Base-by-base conservation (phyloP, 2,329 filamentous ascomycete genomes). In the Fonsecaea erecta region DNA sequence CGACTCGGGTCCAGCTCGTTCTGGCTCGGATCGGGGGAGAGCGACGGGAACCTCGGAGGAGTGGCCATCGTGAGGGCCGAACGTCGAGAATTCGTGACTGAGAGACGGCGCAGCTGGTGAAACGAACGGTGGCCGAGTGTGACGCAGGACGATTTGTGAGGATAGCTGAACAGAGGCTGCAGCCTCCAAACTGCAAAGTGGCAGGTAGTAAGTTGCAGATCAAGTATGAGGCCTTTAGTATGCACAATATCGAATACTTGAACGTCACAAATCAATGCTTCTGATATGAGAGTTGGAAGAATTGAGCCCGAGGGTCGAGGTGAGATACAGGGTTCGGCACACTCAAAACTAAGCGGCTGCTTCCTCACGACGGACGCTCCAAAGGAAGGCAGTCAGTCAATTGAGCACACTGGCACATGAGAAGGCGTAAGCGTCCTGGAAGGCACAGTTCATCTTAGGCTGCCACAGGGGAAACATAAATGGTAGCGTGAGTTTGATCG, bases 191-290 rank as follows among this genome's bases (percentile, higher is more conserved):
- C 43, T n/a, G 43, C 9, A 40, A 48, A 48, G 43, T 48, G 43
- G 43, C 18, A 21, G 43, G 43, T 21, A 48, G 18, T 18, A 48
- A 48, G 43, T 24, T 48, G 43, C 43, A 21, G 14, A 24, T 11
- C 18, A 48, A 24, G 18, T 48, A 35, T 28, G 52, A 54, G 24
- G 12, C 52, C 16, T 32, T 14, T 54, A 54, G n/a, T 32, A 32
- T 32, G 28, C 28, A 54, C 52, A 32, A 54, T 54, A 35, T 54
- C 32, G 18, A 48, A 48, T 48, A 48, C 43, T 9, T 48, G 43
- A 12, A 48, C 24, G 43, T 48, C 43, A 48, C 43, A 48, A 48
- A 48, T 24, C 43, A 48, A 48, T 48, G 43, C 6, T 24, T 48
- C 43, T 24, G 43, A 24, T 11, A 4, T 48, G 43, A 18, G 12